Evolutionary conservation across 129 eudicot genomes (phyloP).

Genomic region (Flaveria sonorensis): DNA sequence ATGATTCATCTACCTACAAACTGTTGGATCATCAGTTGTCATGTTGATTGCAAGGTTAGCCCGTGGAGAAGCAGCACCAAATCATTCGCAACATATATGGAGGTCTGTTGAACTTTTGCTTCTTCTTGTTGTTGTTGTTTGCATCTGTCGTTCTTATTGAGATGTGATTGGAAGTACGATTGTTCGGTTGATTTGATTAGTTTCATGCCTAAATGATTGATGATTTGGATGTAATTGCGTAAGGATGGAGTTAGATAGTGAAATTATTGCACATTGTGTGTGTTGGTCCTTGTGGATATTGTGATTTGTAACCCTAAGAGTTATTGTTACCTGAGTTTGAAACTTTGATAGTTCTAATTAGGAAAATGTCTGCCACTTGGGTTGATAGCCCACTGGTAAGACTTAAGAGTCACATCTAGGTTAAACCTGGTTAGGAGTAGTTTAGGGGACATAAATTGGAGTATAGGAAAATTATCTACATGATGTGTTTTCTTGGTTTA

Average conservation of each 20-base stretch:
- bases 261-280: not conserved
- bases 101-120: conserved; percentile 38
- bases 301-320: conserved; percentile 31
- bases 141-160: conserved; percentile 4
- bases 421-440: too few species aligned
- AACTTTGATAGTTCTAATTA: not conserved
- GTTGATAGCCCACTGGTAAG: too few species aligned
- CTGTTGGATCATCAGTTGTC: conserved; percentile 26
- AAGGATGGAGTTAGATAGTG: not conserved
- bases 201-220: not conserved
- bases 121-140: not conserved
- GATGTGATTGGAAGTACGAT: conserved; percentile 19
- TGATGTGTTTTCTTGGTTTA: not conserved
- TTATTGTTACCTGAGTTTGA: not conserved
- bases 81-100: conserved; percentile 68
- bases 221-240: not conserved
- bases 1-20: not conserved
- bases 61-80: conserved; percentile 91
- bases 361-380: not conserved
- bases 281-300: conserved; percentile 7
- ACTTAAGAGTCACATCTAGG: too few species aligned
- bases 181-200: conserved; percentile 5
- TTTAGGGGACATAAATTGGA: too few species aligned
- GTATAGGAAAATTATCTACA: not conserved
- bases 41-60: conserved; percentile 47